Conservation (phyloP, 345 rosid species). For the Anacardium occidentale region DNA sequence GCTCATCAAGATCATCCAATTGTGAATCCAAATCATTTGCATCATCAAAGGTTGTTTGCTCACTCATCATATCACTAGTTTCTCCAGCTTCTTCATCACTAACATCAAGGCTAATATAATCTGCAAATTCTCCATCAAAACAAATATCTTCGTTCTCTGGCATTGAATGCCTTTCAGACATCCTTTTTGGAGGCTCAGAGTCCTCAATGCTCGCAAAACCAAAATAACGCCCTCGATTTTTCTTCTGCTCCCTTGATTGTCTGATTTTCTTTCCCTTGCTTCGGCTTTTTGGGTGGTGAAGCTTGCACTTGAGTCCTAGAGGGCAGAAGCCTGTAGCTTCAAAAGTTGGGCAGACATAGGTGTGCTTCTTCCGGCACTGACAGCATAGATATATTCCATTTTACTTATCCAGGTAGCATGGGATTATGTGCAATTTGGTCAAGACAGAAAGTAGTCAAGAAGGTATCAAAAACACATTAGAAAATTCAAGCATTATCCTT, state of each 20-base stretch:
- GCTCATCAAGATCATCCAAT: slow-evolving; percentile 42
- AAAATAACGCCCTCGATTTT: slow-evolving; percentile 65
- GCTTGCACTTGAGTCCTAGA: slow-evolving; percentile 83
- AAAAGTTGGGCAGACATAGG: slow-evolving; percentile 70
- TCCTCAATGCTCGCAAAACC: slow-evolving; percentile 31
- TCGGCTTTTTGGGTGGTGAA: slow-evolving; percentile 76
- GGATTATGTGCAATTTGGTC: slow-evolving; percentile 13
- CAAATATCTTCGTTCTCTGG: slow-evolving; percentile 24
- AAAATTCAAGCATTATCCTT: background rate
- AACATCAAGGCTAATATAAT: slow-evolving; percentile 52
- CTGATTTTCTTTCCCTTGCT: slow-evolving; percentile 63
- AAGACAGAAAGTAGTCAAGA: background rate
- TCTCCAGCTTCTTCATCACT: slow-evolving; percentile 50
- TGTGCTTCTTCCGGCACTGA: slow-evolving; percentile 98
- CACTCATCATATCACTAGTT: slow-evolving; percentile 19
- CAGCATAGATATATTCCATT: slow-evolving; percentile 43
- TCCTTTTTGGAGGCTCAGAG: slow-evolving; percentile 34
- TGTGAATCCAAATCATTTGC: slow-evolving; percentile 35
- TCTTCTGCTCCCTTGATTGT: slow-evolving; percentile 46
- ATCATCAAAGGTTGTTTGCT: slow-evolving; percentile 28
- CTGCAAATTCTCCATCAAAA: slow-evolving; percentile 37
- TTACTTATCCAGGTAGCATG: slow-evolving; percentile 24
- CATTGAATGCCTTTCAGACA: slow-evolving; percentile 26
- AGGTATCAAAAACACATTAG: background rate
- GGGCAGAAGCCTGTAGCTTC: slow-evolving; percentile 80